A percentile compares a stretch with the other conserved stretches of the same genome.
Evolutionary conservation across 2,329 filamentous ascomycete species (phyloP).

Genomic region (Sclerotinia minor): DNA sequence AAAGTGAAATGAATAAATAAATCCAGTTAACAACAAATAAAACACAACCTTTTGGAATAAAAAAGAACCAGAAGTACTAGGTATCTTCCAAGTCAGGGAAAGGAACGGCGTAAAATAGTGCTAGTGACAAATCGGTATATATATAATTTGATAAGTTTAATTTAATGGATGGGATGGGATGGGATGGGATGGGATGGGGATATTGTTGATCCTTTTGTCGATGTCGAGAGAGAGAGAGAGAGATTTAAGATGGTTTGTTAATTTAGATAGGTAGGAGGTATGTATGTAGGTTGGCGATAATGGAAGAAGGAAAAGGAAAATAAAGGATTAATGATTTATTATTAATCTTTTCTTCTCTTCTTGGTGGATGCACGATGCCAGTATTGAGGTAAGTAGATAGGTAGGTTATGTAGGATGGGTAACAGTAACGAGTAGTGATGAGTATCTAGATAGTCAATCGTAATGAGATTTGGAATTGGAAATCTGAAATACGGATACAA

Average conservation of each 20-base stretch:
- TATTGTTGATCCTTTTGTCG: background rate
- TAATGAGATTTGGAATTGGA: constrained; percentile 3
- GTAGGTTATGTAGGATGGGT: background rate
- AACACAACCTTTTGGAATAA: background rate
- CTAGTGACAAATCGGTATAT: background rate
- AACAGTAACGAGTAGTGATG: background rate
- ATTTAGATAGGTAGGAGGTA: too few relatives aligned
- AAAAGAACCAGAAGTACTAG: background rate
- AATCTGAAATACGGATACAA: background rate
- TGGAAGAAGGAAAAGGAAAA: background rate
- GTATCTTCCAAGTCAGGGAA: background rate
- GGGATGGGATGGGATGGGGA: too few relatives aligned
- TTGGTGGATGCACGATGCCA: background rate
- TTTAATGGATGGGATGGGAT: background rate
- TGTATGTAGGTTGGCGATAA: background rate
- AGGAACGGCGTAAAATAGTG: background rate
- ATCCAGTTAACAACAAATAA: background rate
- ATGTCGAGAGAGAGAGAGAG: background rate
- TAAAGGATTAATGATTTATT: constrained; percentile 5
- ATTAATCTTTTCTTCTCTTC: background rate
- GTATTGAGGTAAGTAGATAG: background rate
- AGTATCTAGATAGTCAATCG: background rate
- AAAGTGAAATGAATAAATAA: background rate
- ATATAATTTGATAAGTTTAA: background rate
- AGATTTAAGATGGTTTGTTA: background rate